phyloP scores from a whole-genome alignment of 179 eudicot species.

The Nepenthes alata region DNA sequence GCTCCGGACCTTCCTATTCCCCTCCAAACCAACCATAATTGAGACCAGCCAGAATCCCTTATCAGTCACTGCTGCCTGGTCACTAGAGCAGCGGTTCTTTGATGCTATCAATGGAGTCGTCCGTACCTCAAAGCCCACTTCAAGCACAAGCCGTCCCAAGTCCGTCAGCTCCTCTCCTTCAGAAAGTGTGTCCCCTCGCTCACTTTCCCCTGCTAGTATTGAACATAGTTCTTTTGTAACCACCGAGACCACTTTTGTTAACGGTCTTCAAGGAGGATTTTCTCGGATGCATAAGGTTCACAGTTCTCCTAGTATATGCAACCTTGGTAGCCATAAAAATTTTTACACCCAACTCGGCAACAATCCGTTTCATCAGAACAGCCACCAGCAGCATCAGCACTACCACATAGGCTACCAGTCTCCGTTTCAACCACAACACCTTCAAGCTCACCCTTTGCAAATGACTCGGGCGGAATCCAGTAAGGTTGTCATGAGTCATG shows the following conservation, averaged over 20 bases:
- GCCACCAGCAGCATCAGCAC: slow-evolving; percentile 11
- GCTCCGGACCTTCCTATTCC: slow-evolving; percentile 62
- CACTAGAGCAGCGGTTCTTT: slow-evolving; percentile 49
- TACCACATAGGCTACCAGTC: slow-evolving; percentile 5
- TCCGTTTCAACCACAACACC: slow-evolving; percentile 12
- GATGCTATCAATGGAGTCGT: slow-evolving; percentile 55
- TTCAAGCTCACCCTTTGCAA: slow-evolving; percentile 2
- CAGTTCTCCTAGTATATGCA: slow-evolving; percentile 49
- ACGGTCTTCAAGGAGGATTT: slow-evolving; percentile 8
- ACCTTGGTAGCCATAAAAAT: not conserved
- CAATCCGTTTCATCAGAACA: not conserved
- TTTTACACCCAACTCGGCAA: not conserved
- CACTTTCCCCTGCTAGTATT: slow-evolving; percentile 19
- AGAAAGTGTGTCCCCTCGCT: slow-evolving; percentile 28
- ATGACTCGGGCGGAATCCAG: slow-evolving; percentile 1
- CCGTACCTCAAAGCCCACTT: slow-evolving; percentile 21
- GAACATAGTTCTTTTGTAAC: slow-evolving; percentile 6
- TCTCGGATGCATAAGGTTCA: slow-evolving; percentile 29
- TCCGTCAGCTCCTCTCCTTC: slow-evolving; percentile 39
- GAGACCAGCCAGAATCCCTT: slow-evolving; percentile 19
- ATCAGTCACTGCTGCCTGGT: slow-evolving; percentile 15
- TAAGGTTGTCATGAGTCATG: slow-evolving; percentile 1
- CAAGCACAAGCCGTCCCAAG: slow-evolving; percentile 6
- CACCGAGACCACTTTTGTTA: slow-evolving; percentile 10
- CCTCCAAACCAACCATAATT: slow-evolving; percentile 18